Conservation (phyloP, 345 rosid genomes). For the Eucalyptus cloeziana region DNA sequence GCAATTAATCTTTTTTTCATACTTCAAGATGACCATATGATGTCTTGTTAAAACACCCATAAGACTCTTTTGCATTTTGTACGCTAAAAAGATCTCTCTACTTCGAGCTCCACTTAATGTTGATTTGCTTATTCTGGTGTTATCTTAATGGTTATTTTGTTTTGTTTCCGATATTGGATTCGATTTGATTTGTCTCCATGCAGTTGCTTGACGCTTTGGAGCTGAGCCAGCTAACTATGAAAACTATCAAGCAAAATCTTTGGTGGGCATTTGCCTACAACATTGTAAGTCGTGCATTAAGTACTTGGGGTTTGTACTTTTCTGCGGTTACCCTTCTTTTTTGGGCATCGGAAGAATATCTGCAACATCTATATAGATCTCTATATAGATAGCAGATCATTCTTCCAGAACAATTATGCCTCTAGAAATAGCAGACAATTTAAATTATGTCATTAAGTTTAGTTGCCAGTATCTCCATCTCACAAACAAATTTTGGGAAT, state of each 20-base stretch:
- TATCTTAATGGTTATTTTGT: not conserved
- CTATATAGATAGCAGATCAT: not conserved
- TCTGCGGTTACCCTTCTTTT: not conserved
- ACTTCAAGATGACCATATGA: not conserved
- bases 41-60: not conserved
- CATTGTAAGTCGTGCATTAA: constrained; percentile 40
- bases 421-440: not conserved
- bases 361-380: not conserved
- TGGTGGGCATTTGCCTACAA: constrained; percentile 99
- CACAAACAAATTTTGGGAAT: not conserved
- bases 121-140: not conserved
- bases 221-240: constrained; percentile 90
- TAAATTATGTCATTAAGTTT: not conserved
- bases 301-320: not conserved
- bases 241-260: constrained; percentile 92
- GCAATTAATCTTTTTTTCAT: not conserved
- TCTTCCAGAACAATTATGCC: not conserved
- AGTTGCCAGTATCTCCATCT: not conserved
- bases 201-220: constrained; percentile 95
- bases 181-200: not conserved
- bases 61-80: not conserved
- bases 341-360: not conserved
- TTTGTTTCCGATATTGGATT: not conserved
- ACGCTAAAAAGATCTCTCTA: not conserved
- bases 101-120: not conserved